These are phyloP conservation scores for Quercus bicolor DNA, from an alignment of 306 rosid species.

Conservation along the genomic window DNA sequence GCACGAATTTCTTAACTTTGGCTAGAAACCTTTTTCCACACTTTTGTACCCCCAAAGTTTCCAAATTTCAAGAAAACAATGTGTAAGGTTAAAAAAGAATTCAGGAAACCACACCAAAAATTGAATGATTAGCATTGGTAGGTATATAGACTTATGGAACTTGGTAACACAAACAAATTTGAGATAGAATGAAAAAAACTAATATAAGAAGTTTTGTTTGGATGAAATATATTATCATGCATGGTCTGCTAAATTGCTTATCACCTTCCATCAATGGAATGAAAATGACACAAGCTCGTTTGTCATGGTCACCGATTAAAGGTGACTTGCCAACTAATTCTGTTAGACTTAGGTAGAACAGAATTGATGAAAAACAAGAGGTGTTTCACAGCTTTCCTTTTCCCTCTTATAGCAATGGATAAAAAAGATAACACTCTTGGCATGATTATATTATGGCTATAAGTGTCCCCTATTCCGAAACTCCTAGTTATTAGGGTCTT, in stretches of 20 bases:
- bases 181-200: background rate
- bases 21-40: conserved; percentile 41
- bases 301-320: background rate
- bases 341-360: no score
- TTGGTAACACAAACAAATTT: background rate
- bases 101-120: background rate
- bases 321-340: background rate
- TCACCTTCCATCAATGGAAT: no score
- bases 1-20: conserved; percentile 54
- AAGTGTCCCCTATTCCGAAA: no score
- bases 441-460: no score
- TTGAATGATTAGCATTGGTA: background rate
- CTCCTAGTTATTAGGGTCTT: no score
- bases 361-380: no score
- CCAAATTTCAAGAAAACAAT: background rate
- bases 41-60: conserved; percentile 18
- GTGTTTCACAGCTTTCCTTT: background rate
- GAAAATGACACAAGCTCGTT: no score
- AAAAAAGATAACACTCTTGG: background rate
- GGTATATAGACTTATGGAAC: background rate
- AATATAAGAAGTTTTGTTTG: background rate
- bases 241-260: background rate
- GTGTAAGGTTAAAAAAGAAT: background rate
- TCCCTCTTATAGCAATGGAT: background rate
- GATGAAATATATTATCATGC: background rate